phyloP scores from a whole-genome alignment of 345 rosid species.

The Kernera saxatilis region DNA sequence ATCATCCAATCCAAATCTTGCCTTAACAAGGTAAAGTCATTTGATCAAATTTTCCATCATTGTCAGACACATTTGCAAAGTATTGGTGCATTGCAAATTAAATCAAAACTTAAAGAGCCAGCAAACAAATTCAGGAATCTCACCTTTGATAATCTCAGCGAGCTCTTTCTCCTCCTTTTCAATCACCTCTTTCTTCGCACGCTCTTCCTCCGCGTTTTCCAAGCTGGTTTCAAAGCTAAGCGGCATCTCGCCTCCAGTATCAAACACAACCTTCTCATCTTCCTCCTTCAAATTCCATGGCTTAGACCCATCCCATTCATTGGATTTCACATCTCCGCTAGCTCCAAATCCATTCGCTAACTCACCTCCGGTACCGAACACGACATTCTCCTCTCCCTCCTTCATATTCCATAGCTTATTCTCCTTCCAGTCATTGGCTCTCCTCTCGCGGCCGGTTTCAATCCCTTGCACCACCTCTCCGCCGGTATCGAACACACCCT shows the following conservation, averaged over 20 bases:
- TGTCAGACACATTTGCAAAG: not conserved
- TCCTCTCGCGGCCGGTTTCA: conserved; percentile 1
- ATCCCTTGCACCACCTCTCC: conserved; percentile 5
- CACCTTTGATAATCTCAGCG: conserved; percentile 53
- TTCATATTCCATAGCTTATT: conserved; percentile 43
- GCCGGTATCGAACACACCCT: conserved; percentile 37
- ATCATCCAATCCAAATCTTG: not conserved
- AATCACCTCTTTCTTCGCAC: conserved; percentile 40
- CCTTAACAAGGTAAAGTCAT: not conserved
- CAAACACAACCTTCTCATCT: conserved; percentile 40
- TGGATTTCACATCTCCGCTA: not conserved
- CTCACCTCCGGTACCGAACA: conserved; percentile 37
- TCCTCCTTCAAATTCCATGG: conserved; percentile 51
- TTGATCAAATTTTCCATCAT: not conserved
- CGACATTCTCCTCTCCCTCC: conserved; percentile 35
- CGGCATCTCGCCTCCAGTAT: conserved; percentile 27
- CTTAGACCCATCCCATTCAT: conserved; percentile 25
- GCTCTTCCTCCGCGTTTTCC: conserved; percentile 28
- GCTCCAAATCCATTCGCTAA: not conserved
- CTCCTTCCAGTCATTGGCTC: not conserved
- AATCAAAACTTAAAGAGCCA: not conserved
- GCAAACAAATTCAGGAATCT: not conserved
- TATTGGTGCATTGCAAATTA: not conserved
- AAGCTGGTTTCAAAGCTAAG: conserved; percentile 8
- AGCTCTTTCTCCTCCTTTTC: conserved; percentile 61